Base-by-base conservation (phyloP, 371 early-diverging fungal species). In the Apophysomyces variabilis region DNA sequence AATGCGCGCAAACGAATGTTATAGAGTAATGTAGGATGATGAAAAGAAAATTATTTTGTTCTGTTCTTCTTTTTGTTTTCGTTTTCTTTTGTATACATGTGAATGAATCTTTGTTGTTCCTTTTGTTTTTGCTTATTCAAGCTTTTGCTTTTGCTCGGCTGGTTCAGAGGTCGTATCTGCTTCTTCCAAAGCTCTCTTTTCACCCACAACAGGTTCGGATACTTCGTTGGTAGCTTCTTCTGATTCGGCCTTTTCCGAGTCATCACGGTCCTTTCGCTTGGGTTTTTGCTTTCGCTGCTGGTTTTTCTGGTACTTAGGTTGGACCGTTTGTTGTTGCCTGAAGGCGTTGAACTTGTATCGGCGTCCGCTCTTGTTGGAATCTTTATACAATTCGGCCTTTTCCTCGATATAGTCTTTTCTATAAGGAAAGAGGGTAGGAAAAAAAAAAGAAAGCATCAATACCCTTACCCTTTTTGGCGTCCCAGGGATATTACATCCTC, bases 371-470 rank as follows among this genome's bases (percentile, higher is more conserved):
- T 18, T 8, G 9, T 57, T 36, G 13, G 35, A 7, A 41, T 68
- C 38, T 54, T 59, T 62, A 59, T 59, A 62, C 14, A 60, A 36
- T 45, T 66, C 69, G 41, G 43, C n/a, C 64, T 67, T 78, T 32
- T 60, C 38, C 38, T 65, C 61, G 1, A 57, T 6, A 37, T 61
- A 61, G 5, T 35, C 59, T 16, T 12, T 18, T 18, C 61, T 61
- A 37, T 7, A 39, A 14, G 44, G 3, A 47, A 59, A 54, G 36
- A 59, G 4, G 66, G 64, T 67, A 68, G 11, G 61, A 26, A 26
- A 26, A 26, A 26, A 26, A 26, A 26, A 26, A 18, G 26, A 26
- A 26, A 26, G 32, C 3, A 26, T 26, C 32, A 26, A 26, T 26
- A 26, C 32, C 32, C 32, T 26, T 1, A 26, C 32, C 32, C 32